These are phyloP conservation scores for Dalbergia cochinchinensis DNA, from an alignment of 306 rosid species.

Conservation along the genomic window DNA sequence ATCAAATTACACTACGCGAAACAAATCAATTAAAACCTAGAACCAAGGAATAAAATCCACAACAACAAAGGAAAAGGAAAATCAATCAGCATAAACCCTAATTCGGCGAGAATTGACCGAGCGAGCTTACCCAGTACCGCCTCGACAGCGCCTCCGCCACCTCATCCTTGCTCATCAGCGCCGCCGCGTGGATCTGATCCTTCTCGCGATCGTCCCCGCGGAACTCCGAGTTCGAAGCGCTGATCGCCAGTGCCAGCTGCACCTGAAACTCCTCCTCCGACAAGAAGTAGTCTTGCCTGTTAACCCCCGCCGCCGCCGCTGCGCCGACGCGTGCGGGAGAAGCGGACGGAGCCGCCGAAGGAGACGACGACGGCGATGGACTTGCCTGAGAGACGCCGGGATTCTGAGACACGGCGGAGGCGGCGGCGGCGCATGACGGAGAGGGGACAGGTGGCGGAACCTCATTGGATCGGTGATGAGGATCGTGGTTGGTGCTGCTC, in stretches of 20 bases:
- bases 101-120: conserved; percentile 39
- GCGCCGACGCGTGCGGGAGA: conserved; percentile 34
- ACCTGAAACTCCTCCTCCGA: conserved; percentile 98
- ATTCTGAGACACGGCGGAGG: conserved; percentile 21
- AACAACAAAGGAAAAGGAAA: neutral
- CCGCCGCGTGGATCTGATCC: conserved; percentile 93
- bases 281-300: conserved; percentile 74
- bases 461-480: conserved; percentile 79
- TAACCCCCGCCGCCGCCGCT: conserved; percentile 44
- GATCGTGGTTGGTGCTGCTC: conserved; percentile 66
- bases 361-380: conserved; percentile 56
- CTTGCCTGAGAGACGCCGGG: conserved; percentile 55
- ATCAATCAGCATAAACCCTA: conserved; percentile 18
- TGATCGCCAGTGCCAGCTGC: conserved; percentile 97
- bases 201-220: conserved; percentile 88
- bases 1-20: conserved; percentile 29
- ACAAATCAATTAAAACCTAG: neutral
- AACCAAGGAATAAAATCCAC: neutral
- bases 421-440: conserved; percentile 47
- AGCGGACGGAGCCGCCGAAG: conserved; percentile 41
- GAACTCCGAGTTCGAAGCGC: conserved; percentile 92
- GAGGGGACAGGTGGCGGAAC: conserved; percentile 51
- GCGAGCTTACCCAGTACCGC: conserved; percentile 93
- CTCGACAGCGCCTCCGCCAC: conserved; percentile 79
- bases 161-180: conserved; percentile 74